Evolutionary conservation across 1,284 basidiomycete species (phyloP).

Genomic region (Pseudozyma thailandica): DNA sequence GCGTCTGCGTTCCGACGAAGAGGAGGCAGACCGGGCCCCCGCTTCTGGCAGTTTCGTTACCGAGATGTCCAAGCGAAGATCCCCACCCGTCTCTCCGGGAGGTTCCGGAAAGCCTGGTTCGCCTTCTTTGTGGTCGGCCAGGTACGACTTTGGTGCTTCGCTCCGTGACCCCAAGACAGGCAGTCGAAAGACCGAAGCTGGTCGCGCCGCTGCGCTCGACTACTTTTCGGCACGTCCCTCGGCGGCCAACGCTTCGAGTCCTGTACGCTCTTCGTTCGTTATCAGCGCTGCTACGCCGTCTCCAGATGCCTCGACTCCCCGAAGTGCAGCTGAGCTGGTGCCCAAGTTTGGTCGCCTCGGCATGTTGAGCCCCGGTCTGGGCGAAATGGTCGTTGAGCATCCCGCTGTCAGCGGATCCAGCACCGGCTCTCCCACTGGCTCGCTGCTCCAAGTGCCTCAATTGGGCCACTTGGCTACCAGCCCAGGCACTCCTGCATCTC

Average conservation of each 20-base stretch:
- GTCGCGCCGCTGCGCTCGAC: constrained; percentile 59
- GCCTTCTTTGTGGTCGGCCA: constrained; percentile 55
- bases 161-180: constrained; percentile 69
- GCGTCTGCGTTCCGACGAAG: constrained; percentile 70
- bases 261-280: constrained; percentile 36
- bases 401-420: constrained; percentile 27
- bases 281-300: constrained; percentile 51
- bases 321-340: constrained; percentile 31
- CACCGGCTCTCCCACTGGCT: constrained; percentile 38
- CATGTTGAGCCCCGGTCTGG: constrained; percentile 61
- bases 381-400: constrained; percentile 52
- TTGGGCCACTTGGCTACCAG: neutral
- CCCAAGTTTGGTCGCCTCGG: constrained; percentile 53
- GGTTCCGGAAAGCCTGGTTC: constrained; percentile 64
- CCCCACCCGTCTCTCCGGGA: constrained; percentile 59
- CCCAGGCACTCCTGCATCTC: constrained; percentile 4
- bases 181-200: constrained; percentile 54
- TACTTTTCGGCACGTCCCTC: constrained; percentile 60
- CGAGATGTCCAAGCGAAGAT: constrained; percentile 49
- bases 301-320: constrained; percentile 43
- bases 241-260: constrained; percentile 15
- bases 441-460: constrained; percentile 41
- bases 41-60: constrained; percentile 32
- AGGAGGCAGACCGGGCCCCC: constrained; percentile 65
- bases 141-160: constrained; percentile 72